Evolutionary conservation across 805 yeast species (phyloP).

Genomic region (Kazachstania africana): DNA sequence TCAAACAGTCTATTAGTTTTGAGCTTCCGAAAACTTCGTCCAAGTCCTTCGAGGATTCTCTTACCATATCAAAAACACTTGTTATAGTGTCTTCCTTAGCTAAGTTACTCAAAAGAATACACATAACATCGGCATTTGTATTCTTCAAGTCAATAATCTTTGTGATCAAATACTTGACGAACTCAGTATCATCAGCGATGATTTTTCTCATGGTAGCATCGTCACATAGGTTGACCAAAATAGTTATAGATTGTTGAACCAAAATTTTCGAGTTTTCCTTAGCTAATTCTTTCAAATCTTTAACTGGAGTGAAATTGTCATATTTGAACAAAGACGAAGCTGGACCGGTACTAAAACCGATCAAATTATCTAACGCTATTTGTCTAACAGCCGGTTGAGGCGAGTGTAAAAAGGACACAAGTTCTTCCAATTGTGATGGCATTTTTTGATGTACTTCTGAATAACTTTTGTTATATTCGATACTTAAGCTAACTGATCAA

Average conservation of each 20-base stretch:
- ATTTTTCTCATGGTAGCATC: slow-evolving; percentile 50
- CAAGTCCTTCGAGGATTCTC: slow-evolving; percentile 15
- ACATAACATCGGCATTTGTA: slow-evolving; percentile 65
- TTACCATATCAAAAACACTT: slow-evolving; percentile 33
- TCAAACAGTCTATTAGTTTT: slow-evolving; percentile 60
- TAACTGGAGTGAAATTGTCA: slow-evolving; percentile 58
- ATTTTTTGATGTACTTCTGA: too few relatives aligned
- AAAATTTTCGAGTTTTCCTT: slow-evolving; percentile 41
- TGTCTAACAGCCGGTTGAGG: slow-evolving; percentile 70
- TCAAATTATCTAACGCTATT: slow-evolving; percentile 74
- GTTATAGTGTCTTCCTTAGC: slow-evolving; percentile 65
- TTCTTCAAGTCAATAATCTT: slow-evolving; percentile 45
- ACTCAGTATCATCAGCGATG: slow-evolving; percentile 53
- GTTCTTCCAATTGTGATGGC: slow-evolving; percentile 44
- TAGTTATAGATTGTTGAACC: slow-evolving; percentile 62
- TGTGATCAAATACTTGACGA: slow-evolving; percentile 36
- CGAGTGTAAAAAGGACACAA: slow-evolving; percentile 73
- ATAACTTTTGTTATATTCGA: not conserved
- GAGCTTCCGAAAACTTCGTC: slow-evolving; percentile 45
- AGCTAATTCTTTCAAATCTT: slow-evolving; percentile 54
- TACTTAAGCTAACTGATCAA: not conserved
- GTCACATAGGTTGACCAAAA: slow-evolving; percentile 72
- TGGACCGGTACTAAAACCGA: slow-evolving; percentile 68
- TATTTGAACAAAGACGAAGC: slow-evolving; percentile 54
- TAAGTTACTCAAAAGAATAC: slow-evolving; percentile 74